Evolutionary conservation across 2,329 filamentous ascomycete genomes (phyloP).

Genomic region (Fusarium sp.): DNA sequence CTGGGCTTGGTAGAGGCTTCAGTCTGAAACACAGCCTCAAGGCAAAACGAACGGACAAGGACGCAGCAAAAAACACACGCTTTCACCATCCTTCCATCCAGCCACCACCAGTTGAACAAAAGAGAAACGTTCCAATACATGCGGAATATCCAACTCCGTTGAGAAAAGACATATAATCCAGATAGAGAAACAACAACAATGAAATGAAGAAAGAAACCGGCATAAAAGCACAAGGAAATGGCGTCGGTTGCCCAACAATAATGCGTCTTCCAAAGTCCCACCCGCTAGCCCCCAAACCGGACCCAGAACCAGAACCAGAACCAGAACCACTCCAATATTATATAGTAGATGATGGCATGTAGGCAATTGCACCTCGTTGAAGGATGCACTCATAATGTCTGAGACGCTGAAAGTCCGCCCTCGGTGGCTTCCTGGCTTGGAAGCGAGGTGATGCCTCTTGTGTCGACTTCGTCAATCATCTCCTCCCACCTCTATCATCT

Average conservation of each 20-base stretch:
- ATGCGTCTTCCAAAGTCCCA: slow-evolving; percentile 44
- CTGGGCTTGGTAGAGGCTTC: slow-evolving; percentile 12
- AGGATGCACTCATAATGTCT: not conserved
- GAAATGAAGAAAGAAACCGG: slow-evolving; percentile 21
- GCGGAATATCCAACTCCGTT: slow-evolving; percentile 32
- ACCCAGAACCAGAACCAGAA: slow-evolving; percentile 29
- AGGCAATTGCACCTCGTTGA: slow-evolving; percentile 3
- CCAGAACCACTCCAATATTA: slow-evolving; percentile 39
- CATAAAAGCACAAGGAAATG: slow-evolving; percentile 30
- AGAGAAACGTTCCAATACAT: slow-evolving; percentile 18
- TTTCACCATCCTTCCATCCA: slow-evolving; percentile 20
- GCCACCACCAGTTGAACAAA: slow-evolving; percentile 4
- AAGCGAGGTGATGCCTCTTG: slow-evolving; percentile 12
- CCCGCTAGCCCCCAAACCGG: slow-evolving; percentile 35
- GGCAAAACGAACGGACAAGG: slow-evolving; percentile 12
- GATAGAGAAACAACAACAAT: slow-evolving; percentile 13
- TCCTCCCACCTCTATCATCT: slow-evolving; percentile 38
- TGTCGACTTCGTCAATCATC: not conserved
- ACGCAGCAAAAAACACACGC: slow-evolving; percentile 33
- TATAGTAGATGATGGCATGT: slow-evolving; percentile 27
- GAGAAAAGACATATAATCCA: slow-evolving; percentile 10
- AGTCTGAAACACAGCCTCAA: slow-evolving; percentile 4
- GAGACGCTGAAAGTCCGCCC: slow-evolving; percentile 16
- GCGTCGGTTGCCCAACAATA: slow-evolving; percentile 45
- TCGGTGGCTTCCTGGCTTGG: not conserved